Evolutionary conservation across 257 asterid genomes (phyloP).

Genomic region (Solanum piurae): DNA sequence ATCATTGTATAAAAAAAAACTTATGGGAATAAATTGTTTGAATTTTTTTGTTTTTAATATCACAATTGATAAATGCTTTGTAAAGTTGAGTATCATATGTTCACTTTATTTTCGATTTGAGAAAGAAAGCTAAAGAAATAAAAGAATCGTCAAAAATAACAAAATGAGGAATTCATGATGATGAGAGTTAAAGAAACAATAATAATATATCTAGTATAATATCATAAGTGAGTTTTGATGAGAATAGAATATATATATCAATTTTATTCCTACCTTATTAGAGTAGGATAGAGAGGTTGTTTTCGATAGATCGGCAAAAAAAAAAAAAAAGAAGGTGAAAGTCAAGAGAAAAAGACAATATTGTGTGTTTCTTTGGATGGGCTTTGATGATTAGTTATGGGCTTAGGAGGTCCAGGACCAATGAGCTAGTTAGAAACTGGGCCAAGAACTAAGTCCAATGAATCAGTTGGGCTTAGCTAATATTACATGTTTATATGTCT

Average conservation of each 20-base stretch:
- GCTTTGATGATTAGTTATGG: background rate
- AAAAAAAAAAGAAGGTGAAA: background rate
- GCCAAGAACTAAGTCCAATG: background rate
- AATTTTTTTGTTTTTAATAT: background rate
- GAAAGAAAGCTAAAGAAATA: background rate
- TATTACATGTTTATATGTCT: background rate
- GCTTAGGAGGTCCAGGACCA: background rate
- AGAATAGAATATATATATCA: no score
- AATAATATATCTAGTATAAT: background rate
- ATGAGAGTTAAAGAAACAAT: background rate
- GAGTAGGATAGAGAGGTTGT: background rate
- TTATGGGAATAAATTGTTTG: background rate
- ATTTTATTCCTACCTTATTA: no score
- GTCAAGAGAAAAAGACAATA: background rate
- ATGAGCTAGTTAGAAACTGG: background rate
- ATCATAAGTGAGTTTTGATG: background rate
- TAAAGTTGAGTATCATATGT: background rate
- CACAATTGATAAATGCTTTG: background rate
- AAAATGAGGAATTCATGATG: background rate
- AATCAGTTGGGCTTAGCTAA: background rate
- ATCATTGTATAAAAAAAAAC: background rate
- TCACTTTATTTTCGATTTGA: background rate
- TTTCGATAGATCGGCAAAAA: accelerated
- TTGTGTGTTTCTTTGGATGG: background rate
- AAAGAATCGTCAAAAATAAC: background rate